phyloP scores from a whole-genome alignment of 208 protist species.

The Trichomonas tenax region DNA sequence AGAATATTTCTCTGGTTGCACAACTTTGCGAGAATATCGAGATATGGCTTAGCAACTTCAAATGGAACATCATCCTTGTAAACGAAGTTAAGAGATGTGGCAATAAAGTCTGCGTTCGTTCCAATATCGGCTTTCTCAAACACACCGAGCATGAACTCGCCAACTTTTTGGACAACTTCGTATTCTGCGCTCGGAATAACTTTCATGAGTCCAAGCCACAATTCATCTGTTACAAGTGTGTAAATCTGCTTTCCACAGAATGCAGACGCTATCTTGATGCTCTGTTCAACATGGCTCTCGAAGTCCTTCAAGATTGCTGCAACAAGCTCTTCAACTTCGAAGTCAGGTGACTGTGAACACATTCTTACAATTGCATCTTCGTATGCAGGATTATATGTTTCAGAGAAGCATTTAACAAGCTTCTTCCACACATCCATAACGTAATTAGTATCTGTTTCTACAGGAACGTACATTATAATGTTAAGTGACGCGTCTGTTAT shows the following conservation, averaged over 20 bases:
- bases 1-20: background rate
- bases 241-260: background rate
- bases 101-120: background rate
- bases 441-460: background rate
- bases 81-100: background rate
- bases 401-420: background rate
- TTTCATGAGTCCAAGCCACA: background rate
- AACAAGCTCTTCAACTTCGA: background rate
- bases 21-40: background rate
- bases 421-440: background rate
- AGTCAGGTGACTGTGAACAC: background rate
- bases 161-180: background rate
- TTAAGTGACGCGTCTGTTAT: background rate
- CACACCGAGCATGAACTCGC: background rate
- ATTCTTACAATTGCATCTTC: background rate
- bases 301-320: background rate
- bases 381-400: background rate
- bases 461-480: background rate
- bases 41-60: background rate
- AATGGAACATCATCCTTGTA: background rate
- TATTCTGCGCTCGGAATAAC: background rate
- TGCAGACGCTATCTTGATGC: background rate
- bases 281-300: background rate
- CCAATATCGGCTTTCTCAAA: background rate
- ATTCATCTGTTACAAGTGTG: background rate